Conservation (phyloP, 306 rosid genomes). For the Cicer cuneatum region DNA sequence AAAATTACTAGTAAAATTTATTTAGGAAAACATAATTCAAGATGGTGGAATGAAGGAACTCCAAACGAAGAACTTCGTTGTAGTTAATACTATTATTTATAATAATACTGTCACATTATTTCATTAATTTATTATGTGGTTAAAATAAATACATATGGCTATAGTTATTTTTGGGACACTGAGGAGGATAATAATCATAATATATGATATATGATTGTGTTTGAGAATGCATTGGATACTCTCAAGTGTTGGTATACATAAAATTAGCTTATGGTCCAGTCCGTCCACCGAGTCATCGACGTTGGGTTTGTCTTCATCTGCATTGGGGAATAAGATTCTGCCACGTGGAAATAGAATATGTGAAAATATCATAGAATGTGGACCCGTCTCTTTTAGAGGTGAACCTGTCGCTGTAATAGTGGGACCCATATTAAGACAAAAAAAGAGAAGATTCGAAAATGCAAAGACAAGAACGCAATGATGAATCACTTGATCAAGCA, state of each 20-base stretch:
- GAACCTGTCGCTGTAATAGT: neutral
- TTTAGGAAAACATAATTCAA: too few relatives aligned
- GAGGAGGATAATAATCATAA: too few relatives aligned
- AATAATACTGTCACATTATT: too few relatives aligned
- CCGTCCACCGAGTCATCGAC: constrained; percentile 38
- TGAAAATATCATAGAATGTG: neutral
- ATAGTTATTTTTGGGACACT: too few relatives aligned
- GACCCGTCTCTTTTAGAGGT: constrained; percentile 21
- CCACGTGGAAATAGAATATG: constrained; percentile 24
- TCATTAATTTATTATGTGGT: too few relatives aligned
- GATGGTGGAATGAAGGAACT: too few relatives aligned
- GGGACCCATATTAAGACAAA: constrained; percentile 1
- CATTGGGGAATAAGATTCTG: constrained; percentile 7
- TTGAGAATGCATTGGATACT: constrained; percentile 55
- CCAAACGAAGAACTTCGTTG: too few relatives aligned
- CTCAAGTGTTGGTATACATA: constrained; percentile 38
- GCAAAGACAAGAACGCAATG: constrained; percentile 2
- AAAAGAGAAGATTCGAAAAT: constrained; percentile 25
- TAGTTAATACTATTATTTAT: too few relatives aligned
- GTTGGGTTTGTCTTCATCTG: constrained; percentile 46
- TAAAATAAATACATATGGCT: too few relatives aligned
- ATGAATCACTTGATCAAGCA: constrained; percentile 21
- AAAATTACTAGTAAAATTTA: too few relatives aligned
- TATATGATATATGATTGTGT: too few relatives aligned
- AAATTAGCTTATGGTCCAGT: constrained; percentile 1